Base-by-base conservation (phyloP, 139 green algal species). In the Haematococcus sp. region DNA sequence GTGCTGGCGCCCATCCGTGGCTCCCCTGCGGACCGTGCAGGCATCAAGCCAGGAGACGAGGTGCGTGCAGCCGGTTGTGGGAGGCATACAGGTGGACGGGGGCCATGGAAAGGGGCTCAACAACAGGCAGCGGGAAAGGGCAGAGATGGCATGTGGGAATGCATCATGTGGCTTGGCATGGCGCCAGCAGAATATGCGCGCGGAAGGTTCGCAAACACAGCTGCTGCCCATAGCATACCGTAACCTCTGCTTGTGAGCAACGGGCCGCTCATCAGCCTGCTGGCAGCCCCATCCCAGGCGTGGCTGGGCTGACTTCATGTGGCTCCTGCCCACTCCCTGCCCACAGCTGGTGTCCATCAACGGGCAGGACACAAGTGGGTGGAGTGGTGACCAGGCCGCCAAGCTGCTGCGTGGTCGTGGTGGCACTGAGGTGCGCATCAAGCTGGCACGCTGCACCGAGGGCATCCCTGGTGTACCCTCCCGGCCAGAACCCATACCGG, bases 1-100 rank as follows among this genome's bases (percentile, higher is more conserved):
- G 88, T 98, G 68, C 78, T 98, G 27, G 86, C 91, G 1, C 91
- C 94, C 52, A 93, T 98, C 66, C 81, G 88, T 70, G 93, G 92
- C 19, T 82, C 85, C 30, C 94, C 94, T 23, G 94, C 94, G 4
- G 92, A 94, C 23, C 65, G 81, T 11, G 93, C 94, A 23, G 93
- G 94, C 60, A 85, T 98, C 54, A 75, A 85, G 60, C 80, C 93
- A 34, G 93, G 93, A 0, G 93, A 98, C 66, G 87, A 96, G 86
- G 82, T 96, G 61, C 32, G 68, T 5, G 3, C 19, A 35, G 5
- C 3, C 2, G 9, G 1, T 63, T 54, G 4, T 63, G 27, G 44
- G 22, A 4, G 40, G 40, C 11, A 16, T n/a, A n/a, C n/a, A n/a
- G n/a, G 54, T 13, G 54, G 4, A 61, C 54, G 54, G 22, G 54